Evolutionary conservation across 225 moss, liverwort and hornwort species (phyloP).

Genomic region (Physcomitrellopsis africana): DNA sequence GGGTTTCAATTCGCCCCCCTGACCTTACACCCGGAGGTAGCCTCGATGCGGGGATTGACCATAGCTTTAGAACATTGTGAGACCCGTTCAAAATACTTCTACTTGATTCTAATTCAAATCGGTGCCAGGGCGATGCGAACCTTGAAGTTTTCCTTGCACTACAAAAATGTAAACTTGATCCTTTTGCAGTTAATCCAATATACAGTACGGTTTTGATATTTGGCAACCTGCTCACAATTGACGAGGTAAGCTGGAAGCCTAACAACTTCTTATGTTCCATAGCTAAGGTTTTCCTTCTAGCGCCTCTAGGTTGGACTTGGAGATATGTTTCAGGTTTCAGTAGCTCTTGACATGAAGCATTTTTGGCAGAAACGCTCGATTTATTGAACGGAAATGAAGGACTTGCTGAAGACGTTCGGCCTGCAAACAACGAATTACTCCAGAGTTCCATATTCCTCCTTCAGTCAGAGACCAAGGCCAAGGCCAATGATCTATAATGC

Average conservation of each 20-base stretch:
- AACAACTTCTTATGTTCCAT: slow-evolving; percentile 24
- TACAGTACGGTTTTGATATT: not conserved
- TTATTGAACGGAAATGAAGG: slow-evolving; percentile 24
- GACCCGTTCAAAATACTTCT: slow-evolving; percentile 13
- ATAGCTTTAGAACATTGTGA: slow-evolving; percentile 15
- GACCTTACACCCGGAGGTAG: slow-evolving; percentile 27
- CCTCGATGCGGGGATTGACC: slow-evolving; percentile 22
- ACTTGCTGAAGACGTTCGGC: slow-evolving; percentile 33
- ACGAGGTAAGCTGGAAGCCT: not conserved
- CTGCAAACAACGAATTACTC: slow-evolving; percentile 37
- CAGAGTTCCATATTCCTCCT: slow-evolving; percentile 44
- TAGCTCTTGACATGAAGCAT: slow-evolving; percentile 21
- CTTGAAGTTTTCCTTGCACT: slow-evolving; percentile 26
- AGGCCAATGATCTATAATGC: slow-evolving; percentile 15
- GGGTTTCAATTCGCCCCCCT: slow-evolving; percentile 41
- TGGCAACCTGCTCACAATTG: slow-evolving; percentile 5
- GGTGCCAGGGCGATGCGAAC: slow-evolving; percentile 17
- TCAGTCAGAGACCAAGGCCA: slow-evolving; percentile 9
- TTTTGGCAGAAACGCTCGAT: slow-evolving; percentile 15
- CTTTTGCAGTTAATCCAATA: slow-evolving; percentile 27
- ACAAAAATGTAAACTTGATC: slow-evolving; percentile 26
- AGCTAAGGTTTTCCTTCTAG: slow-evolving; percentile 27
- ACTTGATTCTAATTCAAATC: slow-evolving; percentile 30
- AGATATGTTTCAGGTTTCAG: slow-evolving; percentile 14
- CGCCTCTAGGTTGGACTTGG: slow-evolving; percentile 34